phyloP scores from a whole-genome alignment of 306 rosid species.

The Boehmeria nivea region DNA sequence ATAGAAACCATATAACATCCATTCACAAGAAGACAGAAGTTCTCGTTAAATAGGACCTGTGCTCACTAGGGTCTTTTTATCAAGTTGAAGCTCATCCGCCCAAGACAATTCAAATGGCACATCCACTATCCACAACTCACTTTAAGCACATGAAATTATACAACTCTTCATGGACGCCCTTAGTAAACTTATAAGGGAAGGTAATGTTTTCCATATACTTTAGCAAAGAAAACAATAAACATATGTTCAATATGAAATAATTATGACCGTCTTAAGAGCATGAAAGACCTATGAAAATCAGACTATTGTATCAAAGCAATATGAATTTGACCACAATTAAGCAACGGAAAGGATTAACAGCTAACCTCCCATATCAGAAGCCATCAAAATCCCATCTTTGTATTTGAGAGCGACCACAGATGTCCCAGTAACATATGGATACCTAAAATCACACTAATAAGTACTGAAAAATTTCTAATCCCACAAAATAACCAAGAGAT shows the following conservation, averaged over 20 bases:
- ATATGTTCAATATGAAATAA: too few species aligned
- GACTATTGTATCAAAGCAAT: neutral
- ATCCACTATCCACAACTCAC: too few species aligned
- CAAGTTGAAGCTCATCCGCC: too few species aligned
- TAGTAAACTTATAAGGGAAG: too few species aligned
- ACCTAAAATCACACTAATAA: conserved; percentile 32
- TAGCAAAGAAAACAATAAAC: too few species aligned
- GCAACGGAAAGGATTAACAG: neutral
- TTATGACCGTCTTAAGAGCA: neutral
- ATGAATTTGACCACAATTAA: neutral
- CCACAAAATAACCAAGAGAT: conserved; percentile 3
- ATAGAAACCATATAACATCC: neutral
- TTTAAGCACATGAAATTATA: too few species aligned
- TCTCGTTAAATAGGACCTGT: neutral
- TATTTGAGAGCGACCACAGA: conserved; percentile 88
- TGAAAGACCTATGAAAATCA: neutral
- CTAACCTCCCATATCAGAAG: conserved; percentile 92
- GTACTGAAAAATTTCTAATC: neutral
- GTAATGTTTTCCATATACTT: too few species aligned
- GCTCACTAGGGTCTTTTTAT: neutral
- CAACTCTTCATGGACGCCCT: too few species aligned
- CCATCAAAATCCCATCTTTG: conserved; percentile 95
- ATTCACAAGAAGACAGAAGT: neutral
- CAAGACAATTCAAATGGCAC: too few species aligned
- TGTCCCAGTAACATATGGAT: conserved; percentile 89